Evolutionary conservation across 2,329 filamentous ascomycete species (phyloP).

Genomic region (Penicillium sp.): DNA sequence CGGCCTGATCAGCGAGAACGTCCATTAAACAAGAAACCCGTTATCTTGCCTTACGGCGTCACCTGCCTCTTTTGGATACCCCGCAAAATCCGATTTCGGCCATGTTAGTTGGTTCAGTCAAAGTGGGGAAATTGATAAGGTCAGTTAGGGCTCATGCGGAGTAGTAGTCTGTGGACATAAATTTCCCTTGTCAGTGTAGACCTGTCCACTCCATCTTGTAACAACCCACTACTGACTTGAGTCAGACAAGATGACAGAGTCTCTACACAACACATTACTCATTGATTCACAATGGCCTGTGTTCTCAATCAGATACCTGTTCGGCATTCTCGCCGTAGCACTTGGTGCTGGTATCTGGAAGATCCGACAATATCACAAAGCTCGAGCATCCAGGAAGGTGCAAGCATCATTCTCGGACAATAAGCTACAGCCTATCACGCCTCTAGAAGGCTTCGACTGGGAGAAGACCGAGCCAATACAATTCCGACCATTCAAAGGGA

Average conservation of each 20-base stretch:
- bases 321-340: conserved; percentile 2
- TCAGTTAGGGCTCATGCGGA: conserved; percentile 13
- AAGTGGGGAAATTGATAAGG: conserved; percentile 10
- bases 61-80: neutral
- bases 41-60: neutral
- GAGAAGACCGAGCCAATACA: conserved; percentile 50
- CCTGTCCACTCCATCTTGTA: neutral
- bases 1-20: neutral
- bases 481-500: conserved; percentile 57
- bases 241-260: neutral
- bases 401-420: neutral
- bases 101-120: neutral
- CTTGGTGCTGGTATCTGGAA: conserved; percentile 1
- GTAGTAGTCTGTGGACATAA: neutral
- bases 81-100: neutral
- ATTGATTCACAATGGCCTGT: neutral
- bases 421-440: conserved; percentile 32
- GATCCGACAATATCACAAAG: neutral
- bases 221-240: neutral
- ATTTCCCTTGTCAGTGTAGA: neutral
- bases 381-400: neutral
- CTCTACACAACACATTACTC: neutral
- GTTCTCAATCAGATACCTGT: neutral
- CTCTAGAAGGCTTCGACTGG: conserved; percentile 52
- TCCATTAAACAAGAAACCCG: neutral